phyloP scores from a whole-genome alignment of 2,329 filamentous ascomycete genomes.

The Phaeosphaeria sp. region DNA sequence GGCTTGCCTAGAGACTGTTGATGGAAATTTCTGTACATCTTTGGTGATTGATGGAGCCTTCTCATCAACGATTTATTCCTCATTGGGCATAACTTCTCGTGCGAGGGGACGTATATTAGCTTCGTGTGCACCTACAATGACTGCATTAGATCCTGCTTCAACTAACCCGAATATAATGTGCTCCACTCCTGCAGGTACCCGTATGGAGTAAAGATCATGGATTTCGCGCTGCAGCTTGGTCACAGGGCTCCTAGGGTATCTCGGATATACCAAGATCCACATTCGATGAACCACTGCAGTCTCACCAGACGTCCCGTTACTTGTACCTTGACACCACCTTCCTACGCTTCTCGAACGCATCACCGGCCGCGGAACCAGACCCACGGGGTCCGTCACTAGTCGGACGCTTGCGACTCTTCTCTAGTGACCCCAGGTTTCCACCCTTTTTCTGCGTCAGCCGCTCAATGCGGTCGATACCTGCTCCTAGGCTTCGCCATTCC shows the following conservation, averaged over 20 bases:
- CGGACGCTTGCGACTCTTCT: slow-evolving; percentile 85
- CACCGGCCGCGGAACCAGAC: slow-evolving; percentile 72
- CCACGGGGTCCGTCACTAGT: slow-evolving; percentile 75
- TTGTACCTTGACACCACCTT: slow-evolving; percentile 43
- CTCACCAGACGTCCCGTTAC: not conserved
- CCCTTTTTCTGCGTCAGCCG: slow-evolving; percentile 75
- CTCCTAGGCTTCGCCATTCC: slow-evolving; percentile 86
- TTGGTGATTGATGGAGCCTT: not conserved
- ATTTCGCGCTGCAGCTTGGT: not conserved
- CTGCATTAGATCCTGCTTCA: not conserved
- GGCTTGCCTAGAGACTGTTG: not conserved
- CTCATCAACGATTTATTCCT: not conserved
- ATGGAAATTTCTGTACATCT: not conserved
- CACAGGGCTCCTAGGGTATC: not conserved
- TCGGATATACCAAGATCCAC: not conserved
- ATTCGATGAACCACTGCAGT: not conserved
- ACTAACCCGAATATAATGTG: not conserved
- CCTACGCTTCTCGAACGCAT: slow-evolving; percentile 65
- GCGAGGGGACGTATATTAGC: not conserved
- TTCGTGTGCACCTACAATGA: not conserved
- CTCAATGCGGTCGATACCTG: slow-evolving; percentile 86
- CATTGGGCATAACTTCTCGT: not conserved
- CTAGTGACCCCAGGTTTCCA: slow-evolving; percentile 63
- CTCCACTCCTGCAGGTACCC: slow-evolving; percentile 5
- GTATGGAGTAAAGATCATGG: not conserved